Evolutionary conservation across 352 stramenopile species (phyloP).

Genomic region (Phytophthora tubulina): DNA sequence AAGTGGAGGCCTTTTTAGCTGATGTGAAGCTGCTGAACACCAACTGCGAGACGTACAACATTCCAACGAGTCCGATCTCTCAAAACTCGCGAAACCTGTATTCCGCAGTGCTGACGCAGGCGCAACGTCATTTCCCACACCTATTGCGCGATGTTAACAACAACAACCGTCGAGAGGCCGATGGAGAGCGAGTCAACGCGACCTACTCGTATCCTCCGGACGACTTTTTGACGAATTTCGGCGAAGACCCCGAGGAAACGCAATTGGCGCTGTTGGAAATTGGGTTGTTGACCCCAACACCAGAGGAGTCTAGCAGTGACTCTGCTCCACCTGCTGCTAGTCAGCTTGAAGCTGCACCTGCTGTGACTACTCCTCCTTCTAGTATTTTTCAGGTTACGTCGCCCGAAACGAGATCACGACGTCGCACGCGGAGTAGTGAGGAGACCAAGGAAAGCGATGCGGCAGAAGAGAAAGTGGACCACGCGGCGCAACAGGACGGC

Average conservation of each 20-base stretch:
- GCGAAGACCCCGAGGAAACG: slow-evolving; percentile 44
- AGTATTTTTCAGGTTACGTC: slow-evolving; percentile 16
- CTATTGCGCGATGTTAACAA: slow-evolving; percentile 40
- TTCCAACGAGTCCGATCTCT: slow-evolving; percentile 79
- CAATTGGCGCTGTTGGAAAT: slow-evolving; percentile 43
- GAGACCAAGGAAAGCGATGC: slow-evolving; percentile 27
- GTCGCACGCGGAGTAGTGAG: slow-evolving; percentile 31
- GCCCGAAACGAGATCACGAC: slow-evolving; percentile 26
- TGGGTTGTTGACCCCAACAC: slow-evolving; percentile 26
- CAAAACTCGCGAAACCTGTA: slow-evolving; percentile 85
- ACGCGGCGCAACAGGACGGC: slow-evolving; percentile 7
- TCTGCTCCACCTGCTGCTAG: slow-evolving; percentile 5
- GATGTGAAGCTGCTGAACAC: slow-evolving; percentile 76
- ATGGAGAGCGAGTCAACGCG: slow-evolving; percentile 27
- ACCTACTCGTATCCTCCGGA: slow-evolving; percentile 61
- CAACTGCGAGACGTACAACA: slow-evolving; percentile 91
- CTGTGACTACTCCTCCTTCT: background rate
- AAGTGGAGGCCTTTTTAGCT: slow-evolving; percentile 83
- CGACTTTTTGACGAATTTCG: slow-evolving; percentile 64
- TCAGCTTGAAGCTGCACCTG: slow-evolving; percentile 10
- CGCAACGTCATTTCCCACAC: slow-evolving; percentile 74
- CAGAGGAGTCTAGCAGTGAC: slow-evolving; percentile 6
- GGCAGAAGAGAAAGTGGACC: slow-evolving; percentile 19
- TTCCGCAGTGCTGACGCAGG: slow-evolving; percentile 60
- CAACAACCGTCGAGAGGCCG: slow-evolving; percentile 33